phyloP scores from a whole-genome alignment of 2,329 filamentous ascomycete species.

The Monilinia polystroma region DNA sequence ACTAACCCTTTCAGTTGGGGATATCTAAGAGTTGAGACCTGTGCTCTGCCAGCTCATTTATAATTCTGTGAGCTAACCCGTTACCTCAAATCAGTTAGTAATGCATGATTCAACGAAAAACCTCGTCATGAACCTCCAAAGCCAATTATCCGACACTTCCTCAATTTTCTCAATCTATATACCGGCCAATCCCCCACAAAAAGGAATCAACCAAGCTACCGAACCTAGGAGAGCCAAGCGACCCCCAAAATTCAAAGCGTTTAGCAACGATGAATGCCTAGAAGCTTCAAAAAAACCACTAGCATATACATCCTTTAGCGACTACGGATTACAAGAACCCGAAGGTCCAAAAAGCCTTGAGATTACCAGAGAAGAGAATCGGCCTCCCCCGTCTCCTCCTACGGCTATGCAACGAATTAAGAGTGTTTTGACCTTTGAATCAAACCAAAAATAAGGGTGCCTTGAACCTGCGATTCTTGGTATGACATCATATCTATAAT shows the following conservation, averaged over 20 bases:
- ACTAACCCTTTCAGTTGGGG: not conserved
- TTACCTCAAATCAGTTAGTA: not conserved
- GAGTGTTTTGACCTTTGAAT: not conserved
- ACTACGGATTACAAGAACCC: not conserved
- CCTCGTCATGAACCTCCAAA: not conserved
- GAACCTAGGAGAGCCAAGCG: not conserved
- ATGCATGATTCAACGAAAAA: not conserved
- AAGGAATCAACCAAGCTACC: not conserved
- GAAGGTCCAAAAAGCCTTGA: not conserved
- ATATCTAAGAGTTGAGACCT: too few species aligned
- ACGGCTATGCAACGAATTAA: not conserved
- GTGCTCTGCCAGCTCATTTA: not conserved
- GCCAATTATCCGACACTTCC: not conserved
- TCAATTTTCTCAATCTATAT: not conserved
- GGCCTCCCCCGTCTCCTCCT: not conserved
- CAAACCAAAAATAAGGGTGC: constrained; percentile 3
- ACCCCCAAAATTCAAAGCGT: not conserved
- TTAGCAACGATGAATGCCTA: not conserved
- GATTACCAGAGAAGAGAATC: not conserved
- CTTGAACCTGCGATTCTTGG: not conserved
- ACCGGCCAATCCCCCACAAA: too few species aligned
- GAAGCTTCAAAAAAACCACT: not conserved
- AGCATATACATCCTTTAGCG: constrained; percentile 10
- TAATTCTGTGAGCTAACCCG: not conserved
- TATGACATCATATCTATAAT: not conserved